Evolutionary conservation across 495 filamentous ascomycete species (phyloP), one percentile per base, ranked within the genome.

Genomic region (Penicillium simplicissimum): DNA sequence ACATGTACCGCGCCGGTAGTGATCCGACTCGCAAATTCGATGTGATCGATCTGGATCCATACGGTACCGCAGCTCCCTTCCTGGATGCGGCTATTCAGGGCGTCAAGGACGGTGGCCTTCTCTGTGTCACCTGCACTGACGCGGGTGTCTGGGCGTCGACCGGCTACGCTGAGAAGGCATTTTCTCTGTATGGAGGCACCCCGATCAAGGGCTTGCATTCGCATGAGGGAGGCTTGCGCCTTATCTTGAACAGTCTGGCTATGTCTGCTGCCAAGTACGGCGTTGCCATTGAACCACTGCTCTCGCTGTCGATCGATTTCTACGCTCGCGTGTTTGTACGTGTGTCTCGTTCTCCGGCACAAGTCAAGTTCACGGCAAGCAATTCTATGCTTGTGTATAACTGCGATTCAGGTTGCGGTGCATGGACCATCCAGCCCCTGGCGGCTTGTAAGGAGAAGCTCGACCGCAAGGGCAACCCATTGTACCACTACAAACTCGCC

Each of bases 71-170:
- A 0, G 88, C 87, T 28, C 90, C 93, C 1, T 98, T 98, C 75
- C 74, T 98, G 14, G 95, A 99, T 69, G 88, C 90, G 4, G 92
- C 96, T 4, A 81, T 98, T 1, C 92, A 96, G 67, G 86, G 88
- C 0, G 79, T 97, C 11, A 86, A 85, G 36, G 90, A 96, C 60
- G 93, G 91, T 5, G 95, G 96, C 17, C 80, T 99, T 14, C 83
- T 99, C 8, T 97, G 93, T 72, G 88, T 98, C 19, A 99, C 95
- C 8, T 98, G 95, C 74, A 99, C 95, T 0, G 95, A 99, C 76
- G 90, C 93, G 7, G 91, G 87, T 13, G 90, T 98, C 14, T 98
- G 91, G 83, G 95, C 95, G 0, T 98, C 95, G 0, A 88, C 87
- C 43, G 91, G 93, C 28, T 98, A 97, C 68, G 86, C 88, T 0